Percentiles rank a stretch among this genome's conserved stretches.
Evolutionary conservation across 1,284 basidiomycete species (phyloP).

Genomic region (Pascua sp.): DNA sequence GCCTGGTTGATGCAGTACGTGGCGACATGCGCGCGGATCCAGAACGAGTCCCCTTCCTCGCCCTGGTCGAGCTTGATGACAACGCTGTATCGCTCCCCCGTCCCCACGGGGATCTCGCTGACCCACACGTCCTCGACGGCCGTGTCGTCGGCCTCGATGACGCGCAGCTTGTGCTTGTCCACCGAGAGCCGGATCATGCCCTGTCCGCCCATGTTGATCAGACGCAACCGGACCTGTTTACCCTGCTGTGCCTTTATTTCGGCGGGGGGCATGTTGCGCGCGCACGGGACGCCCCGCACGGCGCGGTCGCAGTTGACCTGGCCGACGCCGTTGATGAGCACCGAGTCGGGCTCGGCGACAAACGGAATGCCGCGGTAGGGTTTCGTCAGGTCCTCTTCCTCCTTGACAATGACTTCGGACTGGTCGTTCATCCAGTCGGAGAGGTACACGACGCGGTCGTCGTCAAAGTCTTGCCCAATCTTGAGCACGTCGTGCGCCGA

Average conservation of each 20-base stretch:
- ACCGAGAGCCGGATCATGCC: constrained; percentile 23
- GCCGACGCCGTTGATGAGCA: constrained; percentile 27
- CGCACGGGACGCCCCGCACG: background rate
- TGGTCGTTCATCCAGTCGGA: constrained; percentile 29
- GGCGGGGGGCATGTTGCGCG: background rate
- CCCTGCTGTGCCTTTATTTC: too few relatives aligned
- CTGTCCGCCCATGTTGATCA: constrained; percentile 18
- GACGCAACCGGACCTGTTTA: constrained; percentile 12
- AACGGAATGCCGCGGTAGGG: background rate
- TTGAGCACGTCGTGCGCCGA: constrained; percentile 21
- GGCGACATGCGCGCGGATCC: constrained; percentile 24
- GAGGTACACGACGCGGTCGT: constrained; percentile 27
- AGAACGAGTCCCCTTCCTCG: constrained; percentile 29
- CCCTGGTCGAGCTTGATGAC: constrained; percentile 33
- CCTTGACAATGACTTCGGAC: constrained; percentile 21
- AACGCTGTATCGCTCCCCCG: constrained; percentile 38
- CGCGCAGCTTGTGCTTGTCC: constrained; percentile 26
- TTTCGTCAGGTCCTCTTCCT: background rate
- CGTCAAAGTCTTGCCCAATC: constrained; percentile 27
- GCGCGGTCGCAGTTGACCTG: background rate
- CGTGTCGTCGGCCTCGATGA: constrained; percentile 31
- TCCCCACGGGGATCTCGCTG: constrained; percentile 21
- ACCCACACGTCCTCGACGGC: constrained; percentile 19
- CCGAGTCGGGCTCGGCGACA: constrained; percentile 17
- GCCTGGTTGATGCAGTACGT: too few relatives aligned